Base-by-base conservation (phyloP, 768 basidiomycete species). In the Steccherinum ochraceum region DNA sequence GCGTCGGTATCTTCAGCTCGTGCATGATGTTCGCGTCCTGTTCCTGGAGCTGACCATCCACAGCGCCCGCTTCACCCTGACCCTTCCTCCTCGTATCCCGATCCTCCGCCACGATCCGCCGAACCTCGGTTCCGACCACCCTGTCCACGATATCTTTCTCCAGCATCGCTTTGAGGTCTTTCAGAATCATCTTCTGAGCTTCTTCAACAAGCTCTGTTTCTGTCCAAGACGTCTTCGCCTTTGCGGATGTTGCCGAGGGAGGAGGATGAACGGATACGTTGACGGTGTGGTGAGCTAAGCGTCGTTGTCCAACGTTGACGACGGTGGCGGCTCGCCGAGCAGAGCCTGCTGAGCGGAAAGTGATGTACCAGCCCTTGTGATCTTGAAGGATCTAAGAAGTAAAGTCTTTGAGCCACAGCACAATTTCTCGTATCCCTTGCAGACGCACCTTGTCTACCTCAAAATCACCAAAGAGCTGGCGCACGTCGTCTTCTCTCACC, bases 321-420 rank as follows among this genome's bases (percentile, higher is more conserved):
- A 89, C 82, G 56, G 79, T 77, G 7, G 76, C 75, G 0, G 90
- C 88, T 2, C 84, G 74, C 4, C 81, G 72, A 0, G 93, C 93
- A 0, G 77, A 64, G 49, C 79, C 79, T 2, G 72, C 62, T 3
- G 80, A 78, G 18, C 70, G 61, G 64, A 96, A 97, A 3, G 91
- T 87, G 55, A 93, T 77, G 61, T 93, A 94, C 75, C 89, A 86
- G 10, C 83, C 86, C 1, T 69, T 67, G 46, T 78, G 76, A 63
- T 88, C 87, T 54, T 80, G 78, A 1, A 92, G 70, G 23, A 93
- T 75, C 87, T 90, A 51, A 24, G 48, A 49, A 25, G 49, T 30
- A 45, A 26, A 52, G 30, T n/a, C 51, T 26, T 40, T 45, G 49
- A 46, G 52, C 26, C 46, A n/a, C n/a, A n/a, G n/a, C n/a, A n/a